Conservation (phyloP, 768 basidiomycete genomes). For the Tylopilus intermedius region DNA sequence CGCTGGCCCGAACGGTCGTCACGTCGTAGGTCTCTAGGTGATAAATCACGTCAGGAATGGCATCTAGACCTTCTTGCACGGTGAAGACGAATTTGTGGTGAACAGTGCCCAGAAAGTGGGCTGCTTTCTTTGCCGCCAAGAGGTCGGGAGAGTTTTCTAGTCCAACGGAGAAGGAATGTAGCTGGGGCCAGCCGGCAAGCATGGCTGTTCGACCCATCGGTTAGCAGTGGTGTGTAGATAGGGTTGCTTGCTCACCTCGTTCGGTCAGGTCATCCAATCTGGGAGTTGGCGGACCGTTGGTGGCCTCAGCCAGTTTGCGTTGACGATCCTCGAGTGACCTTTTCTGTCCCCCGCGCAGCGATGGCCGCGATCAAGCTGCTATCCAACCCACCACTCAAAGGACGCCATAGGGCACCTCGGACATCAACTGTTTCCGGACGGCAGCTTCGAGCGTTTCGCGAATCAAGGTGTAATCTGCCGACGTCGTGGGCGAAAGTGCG, state of each 20-base stretch:
- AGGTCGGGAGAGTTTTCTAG: conserved; percentile 93
- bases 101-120: conserved; percentile 86
- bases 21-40: conserved; percentile 99
- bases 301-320: conserved; percentile 48
- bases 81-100: conserved; percentile 99
- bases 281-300: conserved; percentile 57
- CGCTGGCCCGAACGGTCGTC: conserved; percentile 94
- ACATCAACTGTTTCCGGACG: conserved; percentile 94
- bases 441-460: conserved; percentile 85
- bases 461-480: conserved; percentile 62
- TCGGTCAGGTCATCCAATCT: conserved; percentile 42
- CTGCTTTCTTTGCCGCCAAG: conserved; percentile 88
- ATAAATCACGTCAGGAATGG: conserved; percentile 94
- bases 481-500: conserved; percentile 48
- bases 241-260: conserved; percentile 41
- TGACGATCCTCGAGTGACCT: conserved; percentile 67
- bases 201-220: conserved; percentile 42
- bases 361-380: conserved; percentile 94
- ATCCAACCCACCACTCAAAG: conserved; percentile 94
- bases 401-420: conserved; percentile 97
- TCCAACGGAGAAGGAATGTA: conserved; percentile 98
- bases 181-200: conserved; percentile 86
- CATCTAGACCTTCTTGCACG: conserved; percentile 95
- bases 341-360: conserved; percentile 92
- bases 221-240: not conserved